These are phyloP conservation scores for Sequoia sempervirens DNA, from an alignment of 75 land plant species.

Conservation along the genomic window DNA sequence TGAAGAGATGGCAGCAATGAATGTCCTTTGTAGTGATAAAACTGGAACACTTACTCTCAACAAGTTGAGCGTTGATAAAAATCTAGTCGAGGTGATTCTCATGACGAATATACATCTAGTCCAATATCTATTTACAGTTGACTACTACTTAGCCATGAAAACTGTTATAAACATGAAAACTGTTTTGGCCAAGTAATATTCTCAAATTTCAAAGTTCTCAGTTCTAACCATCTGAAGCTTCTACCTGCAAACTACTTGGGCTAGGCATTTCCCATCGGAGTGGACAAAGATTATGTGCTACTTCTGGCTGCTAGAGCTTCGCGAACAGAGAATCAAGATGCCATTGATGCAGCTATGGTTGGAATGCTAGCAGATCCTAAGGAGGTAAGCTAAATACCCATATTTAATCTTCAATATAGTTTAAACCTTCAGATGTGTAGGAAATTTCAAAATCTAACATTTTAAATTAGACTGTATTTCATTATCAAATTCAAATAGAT, in stretches of 20 bases:
- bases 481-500: no score
- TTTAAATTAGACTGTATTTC: no score
- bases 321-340: constrained; percentile 51
- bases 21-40: constrained; percentile 68
- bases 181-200: background rate
- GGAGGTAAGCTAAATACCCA: constrained; percentile 23
- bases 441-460: no score
- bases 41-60: constrained; percentile 64
- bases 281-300: constrained; percentile 30
- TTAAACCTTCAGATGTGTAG: no score
- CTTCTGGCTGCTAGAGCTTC: constrained; percentile 45
- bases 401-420: no score
- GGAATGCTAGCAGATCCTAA: constrained; percentile 50
- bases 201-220: background rate
- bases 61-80: constrained; percentile 54
- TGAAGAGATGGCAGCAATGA: constrained; percentile 72
- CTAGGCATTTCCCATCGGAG: constrained; percentile 32
- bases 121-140: background rate
- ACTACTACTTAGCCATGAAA: background rate
- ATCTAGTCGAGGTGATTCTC: constrained; percentile 45
- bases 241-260: background rate
- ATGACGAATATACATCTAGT: background rate
- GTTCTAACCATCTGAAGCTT: background rate
- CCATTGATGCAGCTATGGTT: constrained; percentile 56
- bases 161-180: no score